Base-by-base conservation (phyloP, 768 basidiomycete genomes). In the Lactifluus piperatus region DNA sequence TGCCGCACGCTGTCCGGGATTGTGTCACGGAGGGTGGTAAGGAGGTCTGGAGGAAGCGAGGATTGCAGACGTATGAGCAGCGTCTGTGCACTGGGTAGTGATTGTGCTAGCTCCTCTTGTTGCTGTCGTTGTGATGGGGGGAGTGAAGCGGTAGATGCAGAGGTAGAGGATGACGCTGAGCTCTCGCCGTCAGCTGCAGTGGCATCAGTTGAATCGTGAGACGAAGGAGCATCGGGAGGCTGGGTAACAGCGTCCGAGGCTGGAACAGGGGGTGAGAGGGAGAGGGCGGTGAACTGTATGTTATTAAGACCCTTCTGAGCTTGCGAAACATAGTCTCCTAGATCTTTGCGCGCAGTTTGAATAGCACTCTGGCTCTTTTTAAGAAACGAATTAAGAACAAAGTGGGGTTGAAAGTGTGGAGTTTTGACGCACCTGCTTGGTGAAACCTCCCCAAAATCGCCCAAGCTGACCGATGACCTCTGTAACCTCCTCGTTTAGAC, bases 401-500 rank as follows among this genome's bases (percentile, higher is more conserved):
- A 48, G 30, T 10, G 45, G 30, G 16, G 41, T 50, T 8, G 22
- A 29, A 50, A 8, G 30, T 11, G 7, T 1, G 37, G 13, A 2
- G 39, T 8, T 26, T 22, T 4, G 50, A 67, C 82, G 63, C 65
- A 84, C 92, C 84, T 94, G 92, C 70, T 87, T 89, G 76, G 84
- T 82, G 68, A 94, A 88, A 30, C 91, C 88, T 46, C 91, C 91
- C 94, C 94, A 97, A 68, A 93, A 85, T 52, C 86, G 78, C 29
- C 85, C 84, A 13, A 95, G 75, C 67, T 91, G 86, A n/a, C 89
- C 89, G 43, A 94, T 82, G 24, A 93, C 93, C 67, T 95, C 86
- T 2, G 80, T 79, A 14, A 97, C 90, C 71, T 97, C 93, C 67
- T 94, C 87, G 67, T 94, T 86, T 45, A 97, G 73, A 56, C 77